Evolutionary conservation across 129 eudicot genomes (phyloP).

Genomic region (Tanacetum coccineum): DNA sequence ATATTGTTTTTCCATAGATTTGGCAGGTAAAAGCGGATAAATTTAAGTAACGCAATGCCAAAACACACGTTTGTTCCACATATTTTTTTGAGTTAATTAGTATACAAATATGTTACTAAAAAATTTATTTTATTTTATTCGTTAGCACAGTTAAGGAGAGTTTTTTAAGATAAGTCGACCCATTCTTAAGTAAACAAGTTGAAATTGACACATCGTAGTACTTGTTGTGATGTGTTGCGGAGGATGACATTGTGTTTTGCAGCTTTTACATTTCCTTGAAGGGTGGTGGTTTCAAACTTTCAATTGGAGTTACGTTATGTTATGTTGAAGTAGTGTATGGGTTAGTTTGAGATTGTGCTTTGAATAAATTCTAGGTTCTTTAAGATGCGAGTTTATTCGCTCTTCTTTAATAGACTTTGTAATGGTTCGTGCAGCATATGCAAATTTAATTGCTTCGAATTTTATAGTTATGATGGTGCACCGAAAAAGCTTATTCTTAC

Average conservation of each 20-base stretch:
- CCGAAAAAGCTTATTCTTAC: too few species aligned
- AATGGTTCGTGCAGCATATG: too few species aligned
- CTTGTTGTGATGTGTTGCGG: background rate
- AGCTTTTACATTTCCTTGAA: constrained; percentile 65
- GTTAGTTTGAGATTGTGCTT: constrained; percentile 7
- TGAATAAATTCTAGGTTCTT: constrained; percentile 20
- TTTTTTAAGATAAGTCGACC: background rate
- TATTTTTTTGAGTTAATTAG: too few species aligned
- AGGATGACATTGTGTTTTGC: constrained; percentile 26
- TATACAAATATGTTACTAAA: too few species aligned
- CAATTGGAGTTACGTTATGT: background rate
- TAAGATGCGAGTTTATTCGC: too few species aligned
- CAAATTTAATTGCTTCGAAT: too few species aligned
- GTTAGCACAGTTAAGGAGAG: background rate
- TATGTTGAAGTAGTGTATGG: constrained; percentile 8
- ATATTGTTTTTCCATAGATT: background rate
- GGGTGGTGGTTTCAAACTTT: background rate
- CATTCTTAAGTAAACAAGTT: background rate
- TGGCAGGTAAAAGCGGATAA: too few species aligned
- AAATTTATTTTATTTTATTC: background rate
- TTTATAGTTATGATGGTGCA: too few species aligned
- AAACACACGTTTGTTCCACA: too few species aligned
- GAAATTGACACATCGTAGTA: background rate
- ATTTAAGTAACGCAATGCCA: too few species aligned
- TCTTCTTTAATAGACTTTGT: too few species aligned